Percentiles rank a stretch among this genome's conserved stretches.
phyloP scores from a whole-genome alignment of 345 rosid species.

The Schrenkiella parvula region DNA sequence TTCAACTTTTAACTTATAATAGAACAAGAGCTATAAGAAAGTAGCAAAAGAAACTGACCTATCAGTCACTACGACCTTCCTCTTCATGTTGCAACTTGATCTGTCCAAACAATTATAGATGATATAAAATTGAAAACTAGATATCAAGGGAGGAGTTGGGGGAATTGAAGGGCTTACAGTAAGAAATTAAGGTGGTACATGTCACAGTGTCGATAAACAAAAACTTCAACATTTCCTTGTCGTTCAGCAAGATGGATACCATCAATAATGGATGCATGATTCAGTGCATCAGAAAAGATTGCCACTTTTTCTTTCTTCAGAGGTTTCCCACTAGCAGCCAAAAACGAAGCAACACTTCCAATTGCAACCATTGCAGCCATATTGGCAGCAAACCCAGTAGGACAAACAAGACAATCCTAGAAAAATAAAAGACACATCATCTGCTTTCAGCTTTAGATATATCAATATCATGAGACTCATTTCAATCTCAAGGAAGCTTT shows the following conservation, averaged over 20 bases:
- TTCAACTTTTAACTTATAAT: background rate
- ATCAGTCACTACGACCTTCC: constrained; percentile 90
- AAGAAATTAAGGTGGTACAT: constrained; percentile 67
- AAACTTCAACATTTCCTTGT: constrained; percentile 52
- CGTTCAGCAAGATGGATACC: constrained; percentile 89
- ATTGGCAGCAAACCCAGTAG: constrained; percentile 94
- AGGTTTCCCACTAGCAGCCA: constrained; percentile 45
- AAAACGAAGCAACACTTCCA: constrained; percentile 74
- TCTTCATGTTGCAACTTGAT: constrained; percentile 63
- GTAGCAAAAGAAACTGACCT: constrained; percentile 47
- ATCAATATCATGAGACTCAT: background rate
- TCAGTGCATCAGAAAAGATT: constrained; percentile 85
- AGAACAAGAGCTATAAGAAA: background rate
- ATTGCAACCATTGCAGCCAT: constrained; percentile 92
- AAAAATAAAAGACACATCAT: constrained; percentile 28
- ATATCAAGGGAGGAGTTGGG: background rate
- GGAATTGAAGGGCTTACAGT: constrained; percentile 53
- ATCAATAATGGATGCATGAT: constrained; percentile 96
- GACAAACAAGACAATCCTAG: constrained; percentile 98
- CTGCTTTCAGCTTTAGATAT: constrained; percentile 22
- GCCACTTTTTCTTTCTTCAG: constrained; percentile 58
- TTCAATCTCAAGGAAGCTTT: background rate
- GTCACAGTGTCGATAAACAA: constrained; percentile 78
- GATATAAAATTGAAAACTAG: constrained; percentile 16
- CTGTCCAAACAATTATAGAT: constrained; percentile 42